A percentile compares a stretch with the other conserved stretches of the same genome.
phyloP scores from a whole-genome alignment of 805 yeast genomes.

The Yamadazyma olivae region DNA sequence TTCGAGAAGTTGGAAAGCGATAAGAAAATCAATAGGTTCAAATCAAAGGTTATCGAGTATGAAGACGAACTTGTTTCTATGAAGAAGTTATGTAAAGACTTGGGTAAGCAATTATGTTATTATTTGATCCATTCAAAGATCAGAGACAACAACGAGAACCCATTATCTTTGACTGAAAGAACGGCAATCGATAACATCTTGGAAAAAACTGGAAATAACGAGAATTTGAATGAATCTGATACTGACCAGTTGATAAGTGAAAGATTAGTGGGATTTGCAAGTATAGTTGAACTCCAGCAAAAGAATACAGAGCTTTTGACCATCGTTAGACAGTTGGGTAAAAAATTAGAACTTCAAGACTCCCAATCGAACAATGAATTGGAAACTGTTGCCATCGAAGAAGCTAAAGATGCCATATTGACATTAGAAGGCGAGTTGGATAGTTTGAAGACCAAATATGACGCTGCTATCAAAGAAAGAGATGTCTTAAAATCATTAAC shows the following conservation, averaged over 20 bases:
- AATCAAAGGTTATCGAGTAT: slow-evolving; percentile 36
- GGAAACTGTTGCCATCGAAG: slow-evolving; percentile 50
- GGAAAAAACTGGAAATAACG: slow-evolving; percentile 30
- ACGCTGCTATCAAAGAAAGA: slow-evolving; percentile 59
- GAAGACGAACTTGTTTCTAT: slow-evolving; percentile 47
- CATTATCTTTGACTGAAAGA: slow-evolving; percentile 64
- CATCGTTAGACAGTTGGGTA: slow-evolving; percentile 69
- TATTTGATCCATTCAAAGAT: slow-evolving; percentile 65
- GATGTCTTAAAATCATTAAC: slow-evolving; percentile 52
- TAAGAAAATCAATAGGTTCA: slow-evolving; percentile 33
- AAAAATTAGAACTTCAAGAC: slow-evolving; percentile 66
- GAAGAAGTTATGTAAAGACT: slow-evolving; percentile 60
- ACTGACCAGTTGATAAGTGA: slow-evolving; percentile 71
- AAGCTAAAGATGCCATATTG: slow-evolving; percentile 67
- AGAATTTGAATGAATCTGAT: slow-evolving; percentile 46
- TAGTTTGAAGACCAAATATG: slow-evolving; percentile 48
- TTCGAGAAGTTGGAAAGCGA: slow-evolving; percentile 47
- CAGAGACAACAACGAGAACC: slow-evolving; percentile 52
- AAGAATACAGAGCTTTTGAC: slow-evolving; percentile 71
- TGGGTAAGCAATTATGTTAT: slow-evolving; percentile 79
- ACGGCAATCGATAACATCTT: slow-evolving; percentile 59
- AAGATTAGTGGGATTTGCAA: slow-evolving; percentile 67
- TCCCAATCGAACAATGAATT: slow-evolving; percentile 32
- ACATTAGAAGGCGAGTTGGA: slow-evolving; percentile 59
- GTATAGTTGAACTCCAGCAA: slow-evolving; percentile 63